Conservation (phyloP, 495 filamentous ascomycete genomes). For the Neurospora sp. region DNA sequence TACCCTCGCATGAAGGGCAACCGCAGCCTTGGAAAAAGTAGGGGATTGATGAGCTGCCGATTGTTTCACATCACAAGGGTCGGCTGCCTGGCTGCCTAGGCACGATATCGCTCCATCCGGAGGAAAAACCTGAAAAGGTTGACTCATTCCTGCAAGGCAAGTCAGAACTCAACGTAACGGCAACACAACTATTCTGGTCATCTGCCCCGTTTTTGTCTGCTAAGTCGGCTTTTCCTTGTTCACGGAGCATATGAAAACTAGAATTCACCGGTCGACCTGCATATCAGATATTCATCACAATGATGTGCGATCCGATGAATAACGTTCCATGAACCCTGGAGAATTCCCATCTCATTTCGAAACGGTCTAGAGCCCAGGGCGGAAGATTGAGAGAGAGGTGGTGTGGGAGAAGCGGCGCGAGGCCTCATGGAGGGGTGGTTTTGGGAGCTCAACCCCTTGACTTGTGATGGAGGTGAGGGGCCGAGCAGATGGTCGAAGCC, state of each 20-base stretch:
- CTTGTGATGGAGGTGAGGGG: constrained; percentile 8
- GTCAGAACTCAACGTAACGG: background rate
- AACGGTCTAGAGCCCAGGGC: background rate
- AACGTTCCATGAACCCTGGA: background rate
- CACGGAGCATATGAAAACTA: background rate
- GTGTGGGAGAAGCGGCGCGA: constrained; percentile 13
- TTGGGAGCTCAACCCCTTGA: constrained; percentile 10
- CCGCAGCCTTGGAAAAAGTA: background rate
- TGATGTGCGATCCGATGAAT: background rate
- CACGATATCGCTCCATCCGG: background rate
- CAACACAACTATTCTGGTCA: background rate
- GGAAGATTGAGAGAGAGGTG: constrained; percentile 11
- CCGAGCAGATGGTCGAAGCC: constrained; percentile 6
- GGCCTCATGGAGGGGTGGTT: constrained; percentile 7
- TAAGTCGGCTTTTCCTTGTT: background rate
- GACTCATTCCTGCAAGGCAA: background rate
- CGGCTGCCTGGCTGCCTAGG: background rate
- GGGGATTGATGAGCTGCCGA: constrained; percentile 2
- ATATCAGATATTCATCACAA: background rate
- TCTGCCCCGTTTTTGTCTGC: background rate
- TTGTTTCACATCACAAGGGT: constrained; percentile 1
- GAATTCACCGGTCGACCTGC: background rate
- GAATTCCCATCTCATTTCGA: background rate
- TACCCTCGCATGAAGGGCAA: background rate
- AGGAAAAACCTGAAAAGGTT: background rate